A percentile compares a stretch with the other conserved stretches of the same genome.
phyloP scores from a whole-genome alignment of 2,329 filamentous ascomycete species.

The Arthrobotrys musiformis region DNA sequence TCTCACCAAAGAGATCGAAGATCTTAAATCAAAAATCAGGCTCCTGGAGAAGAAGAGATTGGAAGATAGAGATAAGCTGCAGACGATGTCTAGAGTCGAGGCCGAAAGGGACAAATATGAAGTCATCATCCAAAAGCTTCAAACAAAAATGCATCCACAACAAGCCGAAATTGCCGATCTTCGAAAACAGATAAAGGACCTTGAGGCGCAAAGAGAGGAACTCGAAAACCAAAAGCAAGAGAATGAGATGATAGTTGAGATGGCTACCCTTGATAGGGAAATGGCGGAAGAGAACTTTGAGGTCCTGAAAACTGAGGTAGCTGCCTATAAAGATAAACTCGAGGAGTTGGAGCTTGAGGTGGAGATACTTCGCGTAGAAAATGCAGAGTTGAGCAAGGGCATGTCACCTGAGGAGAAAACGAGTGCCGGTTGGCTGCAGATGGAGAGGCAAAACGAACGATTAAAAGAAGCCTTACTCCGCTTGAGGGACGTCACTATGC shows the following conservation, averaged over 20 bases:
- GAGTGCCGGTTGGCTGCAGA: slow-evolving; percentile 86
- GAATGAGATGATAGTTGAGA: slow-evolving; percentile 84
- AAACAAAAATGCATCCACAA: slow-evolving; percentile 74
- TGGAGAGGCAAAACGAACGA: slow-evolving; percentile 89
- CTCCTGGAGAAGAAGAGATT: slow-evolving; percentile 86
- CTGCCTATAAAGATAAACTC: slow-evolving; percentile 76
- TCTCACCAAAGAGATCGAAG: slow-evolving; percentile 77
- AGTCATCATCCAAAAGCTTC: slow-evolving; percentile 86
- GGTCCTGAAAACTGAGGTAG: slow-evolving; percentile 80
- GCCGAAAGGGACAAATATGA: slow-evolving; percentile 82
- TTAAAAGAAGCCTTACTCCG: slow-evolving; percentile 84
- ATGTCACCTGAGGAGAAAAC: slow-evolving; percentile 89
- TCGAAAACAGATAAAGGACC: slow-evolving; percentile 80
- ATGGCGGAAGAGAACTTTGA: slow-evolving; percentile 96
- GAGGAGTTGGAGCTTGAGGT: slow-evolving; percentile 90
- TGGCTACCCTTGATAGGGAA: slow-evolving; percentile 88
- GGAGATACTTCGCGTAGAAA: slow-evolving; percentile 87
- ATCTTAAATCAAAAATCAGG: slow-evolving; percentile 85
- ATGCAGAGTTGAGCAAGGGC: slow-evolving; percentile 81
- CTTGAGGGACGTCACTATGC: slow-evolving; percentile 85
- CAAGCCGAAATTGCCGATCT: slow-evolving; percentile 82
- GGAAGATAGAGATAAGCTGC: slow-evolving; percentile 87
- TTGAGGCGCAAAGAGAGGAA: slow-evolving; percentile 74
- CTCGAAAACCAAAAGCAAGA: slow-evolving; percentile 82
- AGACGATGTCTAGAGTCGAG: slow-evolving; percentile 79